Conservation (phyloP, 2,329 filamentous ascomycete genomes). For the Penicillium olsonii region DNA sequence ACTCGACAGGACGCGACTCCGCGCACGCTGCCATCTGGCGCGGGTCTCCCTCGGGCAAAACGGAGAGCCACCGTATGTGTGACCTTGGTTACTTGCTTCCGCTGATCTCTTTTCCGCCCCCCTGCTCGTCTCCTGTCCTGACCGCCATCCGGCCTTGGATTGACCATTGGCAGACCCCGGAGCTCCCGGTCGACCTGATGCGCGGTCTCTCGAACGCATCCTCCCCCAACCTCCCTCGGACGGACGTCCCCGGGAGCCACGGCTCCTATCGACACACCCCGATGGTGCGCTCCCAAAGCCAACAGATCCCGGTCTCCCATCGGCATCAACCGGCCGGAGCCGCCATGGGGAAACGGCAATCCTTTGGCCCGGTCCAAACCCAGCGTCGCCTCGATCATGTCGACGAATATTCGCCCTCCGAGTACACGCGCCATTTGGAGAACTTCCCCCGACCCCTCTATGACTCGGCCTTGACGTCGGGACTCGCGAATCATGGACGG, state of each 20-base stretch:
- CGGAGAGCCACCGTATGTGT: conserved; percentile 50
- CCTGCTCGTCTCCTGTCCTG: conserved; percentile 26
- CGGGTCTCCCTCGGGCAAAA: conserved; percentile 43
- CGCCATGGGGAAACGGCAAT: conserved; percentile 33
- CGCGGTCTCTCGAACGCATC: conserved; percentile 34
- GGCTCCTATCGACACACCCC: conserved; percentile 34
- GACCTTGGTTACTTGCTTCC: conserved; percentile 42
- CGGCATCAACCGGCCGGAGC: conserved; percentile 27
- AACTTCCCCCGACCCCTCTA: conserved; percentile 27
- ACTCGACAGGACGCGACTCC: conserved; percentile 43
- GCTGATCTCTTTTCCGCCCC: conserved; percentile 25
- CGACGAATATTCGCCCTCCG: conserved; percentile 45
- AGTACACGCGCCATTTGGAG: conserved; percentile 43
- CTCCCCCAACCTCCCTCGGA: conserved; percentile 30
- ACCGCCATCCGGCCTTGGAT: conserved; percentile 36
- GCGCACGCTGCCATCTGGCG: conserved; percentile 38
- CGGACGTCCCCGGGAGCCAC: conserved; percentile 27
- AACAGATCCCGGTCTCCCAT: conserved; percentile 37
- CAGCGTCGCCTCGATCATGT: conserved; percentile 37
- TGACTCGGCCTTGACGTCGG: conserved; percentile 22
- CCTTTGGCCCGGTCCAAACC: conserved; percentile 31
- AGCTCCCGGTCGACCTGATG: conserved; percentile 35
- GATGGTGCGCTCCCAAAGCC: conserved; percentile 43
- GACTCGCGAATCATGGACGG: conserved; percentile 18
- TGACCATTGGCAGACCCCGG: conserved; percentile 47